Conservation (phyloP, 768 basidiomycete species). For the Rhizopogon salebrosus region DNA sequence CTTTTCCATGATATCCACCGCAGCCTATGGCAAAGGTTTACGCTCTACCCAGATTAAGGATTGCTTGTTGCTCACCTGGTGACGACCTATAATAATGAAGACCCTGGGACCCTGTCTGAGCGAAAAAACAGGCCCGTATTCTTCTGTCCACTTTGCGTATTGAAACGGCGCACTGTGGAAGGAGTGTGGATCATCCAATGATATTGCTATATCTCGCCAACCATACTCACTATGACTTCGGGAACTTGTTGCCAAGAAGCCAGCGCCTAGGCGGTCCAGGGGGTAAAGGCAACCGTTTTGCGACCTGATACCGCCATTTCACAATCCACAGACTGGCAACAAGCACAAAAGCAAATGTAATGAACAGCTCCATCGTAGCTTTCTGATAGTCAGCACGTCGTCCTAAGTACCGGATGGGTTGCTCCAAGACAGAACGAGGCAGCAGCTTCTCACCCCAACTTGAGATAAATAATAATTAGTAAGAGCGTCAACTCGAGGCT, state of each 20-base stretch:
- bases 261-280: slow-evolving; percentile 21
- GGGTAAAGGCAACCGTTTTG: slow-evolving; percentile 11
- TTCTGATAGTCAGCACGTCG: too few species aligned
- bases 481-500: too few species aligned
- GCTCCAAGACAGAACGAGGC: not conserved
- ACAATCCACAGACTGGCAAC: not conserved
- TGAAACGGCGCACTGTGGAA: slow-evolving; percentile 2
- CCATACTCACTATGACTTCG: slow-evolving; percentile 13
- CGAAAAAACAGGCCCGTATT: slow-evolving; percentile 57
- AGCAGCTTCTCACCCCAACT: too few species aligned
- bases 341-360: too few species aligned
- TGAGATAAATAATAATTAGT: too few species aligned
- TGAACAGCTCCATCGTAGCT: too few species aligned
- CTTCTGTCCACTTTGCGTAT: slow-evolving; percentile 52
- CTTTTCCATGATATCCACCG: slow-evolving; percentile 36
- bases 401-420: not conserved
- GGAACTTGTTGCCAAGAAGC: slow-evolving; percentile 19
- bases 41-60: not conserved
- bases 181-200: too few species aligned
- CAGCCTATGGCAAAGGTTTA: slow-evolving; percentile 27
- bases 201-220: not conserved
- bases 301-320: not conserved
- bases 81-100: slow-evolving; percentile 19
- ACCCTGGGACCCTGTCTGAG: slow-evolving; percentile 37
- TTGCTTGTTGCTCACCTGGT: slow-evolving; percentile 5